Base-by-base conservation (phyloP, 2,329 filamentous ascomycete genomes). In the Phaeosphaeriaceae sp. region DNA sequence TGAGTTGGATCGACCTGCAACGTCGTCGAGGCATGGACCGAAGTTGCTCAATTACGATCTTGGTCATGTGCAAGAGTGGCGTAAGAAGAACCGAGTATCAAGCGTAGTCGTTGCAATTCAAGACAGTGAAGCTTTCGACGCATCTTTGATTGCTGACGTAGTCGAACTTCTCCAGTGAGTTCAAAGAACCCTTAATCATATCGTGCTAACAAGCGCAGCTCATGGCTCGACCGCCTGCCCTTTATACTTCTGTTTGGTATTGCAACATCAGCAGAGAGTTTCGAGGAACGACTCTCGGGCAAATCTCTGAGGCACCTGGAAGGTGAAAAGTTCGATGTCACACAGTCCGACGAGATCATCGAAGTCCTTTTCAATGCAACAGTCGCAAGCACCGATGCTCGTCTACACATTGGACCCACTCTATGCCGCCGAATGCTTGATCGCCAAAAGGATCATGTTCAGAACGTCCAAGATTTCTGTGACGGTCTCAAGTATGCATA, bases 81-180 rank as follows among this genome's bases (percentile, higher is more conserved):
- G 88, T 15, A 82, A 81, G 57, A 79, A 82, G 9, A 83, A 84
- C 40, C 74, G 77, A 22, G 84, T 83, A 27, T 77, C 84, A 42
- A 86, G 87, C 65, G 84, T 94, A 10, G 84, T 92, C 51, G 81
- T 96, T 49, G 87, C 89, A 0, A 88, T 95, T 58, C 89, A 93
- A 73, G 91, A 95, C 70, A 92, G 90, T 61, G 92, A 95, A 76
- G 91, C 89, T 0, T 93, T 95, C 70, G 91, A 93, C 66, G 86
- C 86, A 48, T 80, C 80, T 27, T 77, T 95, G n/a, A 79, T 96
- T 13, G 88, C 88, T 1, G 91, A 94, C 57, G 72, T 92, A 36
- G 84, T 94, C 47, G 82, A 84, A 40, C 82, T 93, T 5, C 83
- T 94, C 58, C 85, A 86, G 89, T 90, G 81, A 49, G 83, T 77